These are phyloP conservation scores for Agaricales sp. DNA, from an alignment of 1,284 basidiomycete species.

Conservation along the genomic window DNA sequence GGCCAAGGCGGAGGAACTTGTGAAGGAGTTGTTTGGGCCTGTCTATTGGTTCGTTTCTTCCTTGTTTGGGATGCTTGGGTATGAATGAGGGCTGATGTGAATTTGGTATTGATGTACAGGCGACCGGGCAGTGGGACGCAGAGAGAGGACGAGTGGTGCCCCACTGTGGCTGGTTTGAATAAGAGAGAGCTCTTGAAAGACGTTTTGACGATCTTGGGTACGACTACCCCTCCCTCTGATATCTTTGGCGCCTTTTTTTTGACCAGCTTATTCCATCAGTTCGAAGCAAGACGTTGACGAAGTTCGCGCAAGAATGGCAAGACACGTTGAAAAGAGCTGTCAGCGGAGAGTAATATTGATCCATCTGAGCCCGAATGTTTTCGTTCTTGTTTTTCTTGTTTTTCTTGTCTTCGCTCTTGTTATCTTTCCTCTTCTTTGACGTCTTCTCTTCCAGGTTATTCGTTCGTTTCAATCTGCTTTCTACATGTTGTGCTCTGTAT, in stretches of 20 bases:
- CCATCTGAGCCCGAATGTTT: no score
- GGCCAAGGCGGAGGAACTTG: conserved; percentile 79
- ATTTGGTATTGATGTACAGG: conserved; percentile 34
- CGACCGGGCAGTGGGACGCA: conserved; percentile 35
- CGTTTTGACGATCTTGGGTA: conserved; percentile 69
- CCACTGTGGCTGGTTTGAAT: conserved; percentile 53
- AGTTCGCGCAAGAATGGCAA: conserved; percentile 71
- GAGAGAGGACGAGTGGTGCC: conserved; percentile 54
- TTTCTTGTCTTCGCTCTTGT: no score
- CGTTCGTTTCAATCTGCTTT: no score
- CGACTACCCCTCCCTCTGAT: conserved; percentile 13
- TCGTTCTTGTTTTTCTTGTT: no score
- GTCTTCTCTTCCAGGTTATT: no score
- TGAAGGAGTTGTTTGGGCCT: conserved; percentile 81
- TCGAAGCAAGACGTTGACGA: conserved; percentile 59
- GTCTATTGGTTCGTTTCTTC: conserved; percentile 59
- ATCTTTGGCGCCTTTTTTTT: no score
- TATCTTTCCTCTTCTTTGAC: no score
- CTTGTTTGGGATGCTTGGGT: conserved; percentile 5
- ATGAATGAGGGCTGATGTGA: no score
- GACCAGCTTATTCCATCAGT: conserved; percentile 26
- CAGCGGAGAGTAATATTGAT: conserved; percentile 28
- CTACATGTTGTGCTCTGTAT: neutral
- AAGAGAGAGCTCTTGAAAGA: conserved; percentile 78
- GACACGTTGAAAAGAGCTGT: conserved; percentile 57